Percentiles rank a stretch among this genome's conserved stretches.
phyloP scores from a whole-genome alignment of 305 asterid species.

The Caryopteris hybrid region DNA sequence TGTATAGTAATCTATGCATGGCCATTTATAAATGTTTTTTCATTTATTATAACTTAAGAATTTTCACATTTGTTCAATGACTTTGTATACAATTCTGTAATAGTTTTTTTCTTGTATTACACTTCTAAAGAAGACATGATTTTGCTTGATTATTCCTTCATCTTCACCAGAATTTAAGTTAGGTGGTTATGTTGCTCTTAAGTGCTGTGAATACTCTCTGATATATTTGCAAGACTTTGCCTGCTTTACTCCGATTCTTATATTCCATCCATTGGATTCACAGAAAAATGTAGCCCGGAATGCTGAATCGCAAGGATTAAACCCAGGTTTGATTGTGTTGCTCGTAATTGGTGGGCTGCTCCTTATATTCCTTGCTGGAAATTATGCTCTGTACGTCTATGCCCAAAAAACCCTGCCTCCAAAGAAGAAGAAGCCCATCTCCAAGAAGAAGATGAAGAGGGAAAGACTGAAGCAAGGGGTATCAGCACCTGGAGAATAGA shows the following conservation, averaged over 20 bases:
- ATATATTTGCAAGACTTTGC: too few relatives aligned
- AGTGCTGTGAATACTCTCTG: neutral
- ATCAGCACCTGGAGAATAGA: slow-evolving; percentile 89
- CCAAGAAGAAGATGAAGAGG: slow-evolving; percentile 97
- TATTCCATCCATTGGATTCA: slow-evolving; percentile 19
- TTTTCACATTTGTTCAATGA: too few relatives aligned
- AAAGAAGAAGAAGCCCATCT: slow-evolving; percentile 90
- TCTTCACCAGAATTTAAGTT: neutral
- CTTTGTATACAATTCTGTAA: too few relatives aligned
- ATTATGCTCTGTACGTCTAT: slow-evolving; percentile 59
- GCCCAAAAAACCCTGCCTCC: slow-evolving; percentile 88
- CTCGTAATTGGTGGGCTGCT: slow-evolving; percentile 73
- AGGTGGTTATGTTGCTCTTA: neutral
- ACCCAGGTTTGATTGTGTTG: slow-evolving; percentile 85
- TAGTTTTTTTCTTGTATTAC: too few relatives aligned
- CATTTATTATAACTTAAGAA: too few relatives aligned
- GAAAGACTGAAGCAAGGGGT: slow-evolving; percentile 94
- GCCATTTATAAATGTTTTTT: too few relatives aligned
- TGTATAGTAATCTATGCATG: too few relatives aligned
- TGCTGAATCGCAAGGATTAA: slow-evolving; percentile 57
- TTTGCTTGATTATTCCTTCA: neutral
- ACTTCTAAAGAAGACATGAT: too few relatives aligned
- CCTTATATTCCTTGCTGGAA: slow-evolving; percentile 75
- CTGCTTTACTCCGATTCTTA: neutral
- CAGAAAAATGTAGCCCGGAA: slow-evolving; percentile 46